Base-by-base conservation (phyloP, 2,329 filamentous ascomycete species). In the Penicillium rolfsii region DNA sequence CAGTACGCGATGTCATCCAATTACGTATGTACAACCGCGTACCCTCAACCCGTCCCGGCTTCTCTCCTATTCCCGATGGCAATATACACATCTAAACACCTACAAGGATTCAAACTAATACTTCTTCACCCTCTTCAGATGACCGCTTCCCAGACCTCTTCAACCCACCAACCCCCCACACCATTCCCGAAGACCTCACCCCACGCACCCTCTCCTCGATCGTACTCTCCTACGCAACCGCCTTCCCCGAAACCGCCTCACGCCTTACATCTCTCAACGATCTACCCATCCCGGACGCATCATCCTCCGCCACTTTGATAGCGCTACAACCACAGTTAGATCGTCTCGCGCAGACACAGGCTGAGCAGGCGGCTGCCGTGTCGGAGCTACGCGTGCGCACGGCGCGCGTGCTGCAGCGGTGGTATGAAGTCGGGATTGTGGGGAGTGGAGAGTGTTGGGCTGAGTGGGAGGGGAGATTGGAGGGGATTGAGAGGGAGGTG, bases 371-470 rank as follows among this genome's bases (percentile, higher is more conserved):
- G 16, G 64, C 59, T 12, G 71, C 77, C 36, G 72, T 82, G 12
- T 76, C 75, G 6, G 77, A 78, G 55, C 60, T 83, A 55, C 71
- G 79, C 36, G 69, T 76, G 9, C 74, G 78, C 12, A 80, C 78
- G 56, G 80, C 79, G 28, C 74, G 75, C 64, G 79, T 85, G 26
- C 77, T 92, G 61, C 84, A 88, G 65, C 77, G 81, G 38, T 96
- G 91, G 89, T 93, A 94, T 76, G 88, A 93, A 73, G 80, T 85
- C 26, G 86, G 87, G 3, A 82, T 95, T 46, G 79, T 96, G 52
- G 83, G 84, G 11, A 86, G 86, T 67, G 89, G 89, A 0, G 85
- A 87, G 67, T 84, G 85, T 60, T 88, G 92, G 79, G 89, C 89
- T 24, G 86, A 89, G 55, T 87, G 89, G 71, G 90, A 96, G 76